A percentile compares a stretch with the other conserved stretches of the same genome.
Conservation (phyloP, 345 rosid species). For the Ceriops decandra region DNA sequence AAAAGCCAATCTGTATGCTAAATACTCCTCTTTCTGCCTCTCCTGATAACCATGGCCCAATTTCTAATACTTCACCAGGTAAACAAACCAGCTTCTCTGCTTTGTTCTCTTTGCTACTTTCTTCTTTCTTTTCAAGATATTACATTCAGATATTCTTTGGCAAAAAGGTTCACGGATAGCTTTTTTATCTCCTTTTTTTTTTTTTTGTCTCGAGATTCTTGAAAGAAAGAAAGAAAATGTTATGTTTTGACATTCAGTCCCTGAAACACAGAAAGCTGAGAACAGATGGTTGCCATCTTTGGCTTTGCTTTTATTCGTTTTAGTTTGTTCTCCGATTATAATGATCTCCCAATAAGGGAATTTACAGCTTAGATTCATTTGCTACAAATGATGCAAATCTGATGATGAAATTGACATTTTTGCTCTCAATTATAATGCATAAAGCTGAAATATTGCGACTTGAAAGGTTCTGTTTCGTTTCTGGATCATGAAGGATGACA, state of each 20-base stretch:
- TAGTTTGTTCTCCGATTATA: no score
- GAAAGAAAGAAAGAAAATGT: neutral
- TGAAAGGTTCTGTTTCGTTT: constrained; percentile 1
- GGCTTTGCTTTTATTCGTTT: no score
- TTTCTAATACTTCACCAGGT: constrained; percentile 42
- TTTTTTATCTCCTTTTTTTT: constrained; percentile 22
- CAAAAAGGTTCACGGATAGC: neutral
- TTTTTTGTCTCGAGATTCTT: constrained; percentile 22
- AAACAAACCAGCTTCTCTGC: constrained; percentile 1
- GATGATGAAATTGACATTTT: neutral
- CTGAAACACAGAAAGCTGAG: neutral
- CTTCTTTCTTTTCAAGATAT: neutral
- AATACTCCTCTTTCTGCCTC: constrained; percentile 42
- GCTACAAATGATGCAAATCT: neutral
- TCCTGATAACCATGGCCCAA: constrained; percentile 32
- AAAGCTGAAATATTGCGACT: neutral
- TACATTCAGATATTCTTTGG: no score
- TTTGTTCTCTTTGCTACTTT: neutral
- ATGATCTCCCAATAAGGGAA: no score
- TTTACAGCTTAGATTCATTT: no score
- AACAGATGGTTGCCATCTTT: neutral
- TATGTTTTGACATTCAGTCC: neutral
- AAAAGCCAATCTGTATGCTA: constrained; percentile 43
- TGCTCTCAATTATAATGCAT: constrained; percentile 12
- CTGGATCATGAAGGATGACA: neutral